Evolutionary conservation across 306 rosid genomes (phyloP), one percentile per base, ranked within the genome.

Genomic region (Quercus mongolica): DNA sequence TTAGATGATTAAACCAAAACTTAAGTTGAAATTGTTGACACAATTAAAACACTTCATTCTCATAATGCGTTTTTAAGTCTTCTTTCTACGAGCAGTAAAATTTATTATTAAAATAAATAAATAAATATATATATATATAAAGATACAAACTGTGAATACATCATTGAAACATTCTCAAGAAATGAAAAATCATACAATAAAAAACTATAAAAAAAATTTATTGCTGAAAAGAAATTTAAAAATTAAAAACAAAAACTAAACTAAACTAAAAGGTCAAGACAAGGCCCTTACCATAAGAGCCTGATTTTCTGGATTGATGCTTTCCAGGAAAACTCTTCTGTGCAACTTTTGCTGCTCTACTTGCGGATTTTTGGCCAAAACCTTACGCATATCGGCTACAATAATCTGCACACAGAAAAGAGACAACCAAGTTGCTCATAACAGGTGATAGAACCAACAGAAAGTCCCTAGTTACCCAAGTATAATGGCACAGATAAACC

Each of bases 341-440:
- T 96, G 99, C 92, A 96, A 90, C 87, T 81, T 93, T 83, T 96
- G 99, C 87, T 96, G 99, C 89, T 96, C 99, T 30, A 96, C 98
- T 88, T 91, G 98, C 85, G 98, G 91, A 83, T 91, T 96, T 80
- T 96, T 96, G 26, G 99, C 86, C 87, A 96, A 81, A 91, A 96
- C 99, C 79, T 96, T 96, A 71, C 99, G 97, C 99, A 96, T 96
- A 78, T 96, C 97, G 61, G 99, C 98, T 28, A 96, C 97, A 76
- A 96, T 91, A 87, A 25, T 90, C 99, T 96, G 87, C 76, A 79
- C 74, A 56, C 25, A 69, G 69, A 72, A 73, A 79, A 68, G 17
- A 56, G 55, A 74, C 56, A 51, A 44, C 72, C 67, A 74, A 86
- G 68, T 61, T 63, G 79, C 74, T 73, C 72, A 55, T 19, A 23